These are phyloP conservation scores for Kuraishia capsulata DNA, from an alignment of 805 yeast genomes.

Conservation along the genomic window DNA sequence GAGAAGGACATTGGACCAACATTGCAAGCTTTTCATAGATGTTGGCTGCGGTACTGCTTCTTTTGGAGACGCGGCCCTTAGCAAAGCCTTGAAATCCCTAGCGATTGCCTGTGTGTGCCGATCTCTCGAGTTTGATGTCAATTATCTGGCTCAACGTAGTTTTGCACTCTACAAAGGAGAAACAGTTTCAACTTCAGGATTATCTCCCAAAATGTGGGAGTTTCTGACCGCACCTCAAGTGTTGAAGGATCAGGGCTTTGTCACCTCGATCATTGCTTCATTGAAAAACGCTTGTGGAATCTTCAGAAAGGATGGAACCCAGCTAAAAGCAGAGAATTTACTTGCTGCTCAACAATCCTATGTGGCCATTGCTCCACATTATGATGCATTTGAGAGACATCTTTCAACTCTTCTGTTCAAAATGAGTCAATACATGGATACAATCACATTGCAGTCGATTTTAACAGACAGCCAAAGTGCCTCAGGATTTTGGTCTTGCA, in stretches of 20 bases:
- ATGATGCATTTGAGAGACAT: background rate
- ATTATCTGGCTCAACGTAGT: background rate
- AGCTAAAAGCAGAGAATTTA: background rate
- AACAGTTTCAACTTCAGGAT: constrained; percentile 8
- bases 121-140: background rate
- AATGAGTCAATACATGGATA: constrained; percentile 14
- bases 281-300: constrained; percentile 5
- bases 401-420: constrained; percentile 15
- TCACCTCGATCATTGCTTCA: constrained; percentile 1
- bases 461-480: constrained; percentile 34
- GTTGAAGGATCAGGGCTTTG: constrained; percentile 3
- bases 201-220: constrained; percentile 4
- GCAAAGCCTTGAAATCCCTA: background rate
- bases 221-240: background rate
- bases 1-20: background rate
- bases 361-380: background rate
- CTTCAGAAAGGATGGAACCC: background rate
- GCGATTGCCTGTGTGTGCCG: background rate
- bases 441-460: constrained; percentile 19
- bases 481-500: constrained; percentile 65
- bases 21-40: background rate
- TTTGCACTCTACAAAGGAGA: background rate
- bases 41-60: background rate
- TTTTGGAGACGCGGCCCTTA: background rate
- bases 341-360: background rate